Percentiles rank a stretch among this genome's conserved stretches.
Conservation (phyloP, 2,329 filamentous ascomycete species). For the Tolypocladium tundrense region DNA sequence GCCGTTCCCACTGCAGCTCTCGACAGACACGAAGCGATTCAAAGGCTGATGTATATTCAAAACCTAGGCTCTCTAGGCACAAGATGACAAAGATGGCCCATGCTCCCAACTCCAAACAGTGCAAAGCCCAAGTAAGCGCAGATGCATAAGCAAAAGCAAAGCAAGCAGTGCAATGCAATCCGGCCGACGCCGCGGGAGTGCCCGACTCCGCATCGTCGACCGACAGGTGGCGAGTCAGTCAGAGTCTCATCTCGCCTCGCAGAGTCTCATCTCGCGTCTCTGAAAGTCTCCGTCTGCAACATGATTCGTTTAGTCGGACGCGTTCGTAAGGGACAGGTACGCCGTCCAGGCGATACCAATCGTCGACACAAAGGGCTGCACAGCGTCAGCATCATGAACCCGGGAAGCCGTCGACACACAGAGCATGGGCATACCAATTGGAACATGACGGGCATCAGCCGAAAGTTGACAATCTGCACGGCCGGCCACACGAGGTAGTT, state of each 20-base stretch:
- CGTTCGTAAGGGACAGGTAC: constrained; percentile 87
- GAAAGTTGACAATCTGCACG: constrained; percentile 95
- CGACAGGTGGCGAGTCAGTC: background rate
- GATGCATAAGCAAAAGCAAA: background rate
- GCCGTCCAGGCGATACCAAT: constrained; percentile 97
- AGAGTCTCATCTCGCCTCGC: background rate
- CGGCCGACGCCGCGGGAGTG: background rate
- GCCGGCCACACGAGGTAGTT: constrained; percentile 94
- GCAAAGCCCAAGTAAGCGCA: background rate
- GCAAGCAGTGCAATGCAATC: background rate
- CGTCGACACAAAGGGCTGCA: constrained; percentile 86
- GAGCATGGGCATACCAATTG: constrained; percentile 56
- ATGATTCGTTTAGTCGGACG: constrained; percentile 52
- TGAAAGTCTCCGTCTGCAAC: background rate
- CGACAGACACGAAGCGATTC: background rate
- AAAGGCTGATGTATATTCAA: background rate
- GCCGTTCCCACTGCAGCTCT: background rate
- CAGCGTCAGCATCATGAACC: constrained; percentile 3
- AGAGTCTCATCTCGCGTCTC: background rate
- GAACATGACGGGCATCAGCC: constrained; percentile 87
- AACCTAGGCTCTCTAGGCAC: background rate
- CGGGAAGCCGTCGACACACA: no score
- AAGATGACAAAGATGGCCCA: background rate
- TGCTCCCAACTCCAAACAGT: constrained; percentile 7
- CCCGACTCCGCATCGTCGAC: background rate